phyloP scores from a whole-genome alignment of 768 basidiomycete genomes.

The Cyathus striatus region DNA sequence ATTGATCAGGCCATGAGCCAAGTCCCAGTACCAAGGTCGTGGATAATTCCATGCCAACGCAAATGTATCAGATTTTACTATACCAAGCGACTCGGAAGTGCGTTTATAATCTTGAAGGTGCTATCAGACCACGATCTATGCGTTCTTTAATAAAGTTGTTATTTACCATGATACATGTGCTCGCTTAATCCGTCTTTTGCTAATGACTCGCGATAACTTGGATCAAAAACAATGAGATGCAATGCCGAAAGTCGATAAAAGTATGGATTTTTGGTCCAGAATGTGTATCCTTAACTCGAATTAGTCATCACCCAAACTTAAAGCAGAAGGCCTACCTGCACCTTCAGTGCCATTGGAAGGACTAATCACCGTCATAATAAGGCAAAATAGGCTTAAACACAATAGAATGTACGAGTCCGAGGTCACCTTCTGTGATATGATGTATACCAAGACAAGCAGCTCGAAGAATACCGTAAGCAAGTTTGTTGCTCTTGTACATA shows the following conservation, averaged over 20 bases:
- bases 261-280: conserved; percentile 27
- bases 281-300: conserved; percentile 29
- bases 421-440: conserved; percentile 10
- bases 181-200: conserved; percentile 28
- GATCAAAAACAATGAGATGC: conserved; percentile 32
- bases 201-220: conserved; percentile 25
- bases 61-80: conserved; percentile 20
- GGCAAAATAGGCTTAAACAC: conserved; percentile 19
- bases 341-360: conserved; percentile 29
- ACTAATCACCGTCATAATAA: conserved; percentile 21
- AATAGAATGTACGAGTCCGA: conserved; percentile 18
- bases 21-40: conserved; percentile 33
- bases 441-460: conserved; percentile 10
- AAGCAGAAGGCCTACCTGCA: conserved; percentile 19
- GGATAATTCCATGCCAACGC: conserved; percentile 21
- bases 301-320: background rate
- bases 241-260: conserved; percentile 34
- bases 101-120: conserved; percentile 28
- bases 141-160: background rate
- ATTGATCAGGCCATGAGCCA: conserved; percentile 18
- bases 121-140: background rate
- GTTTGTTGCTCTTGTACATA: conserved; percentile 14
- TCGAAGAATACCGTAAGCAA: conserved; percentile 20
- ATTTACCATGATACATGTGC: conserved; percentile 24
- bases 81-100: conserved; percentile 22